Base-by-base conservation (phyloP, 306 rosid genomes). In the Coriaria nepalensis region DNA sequence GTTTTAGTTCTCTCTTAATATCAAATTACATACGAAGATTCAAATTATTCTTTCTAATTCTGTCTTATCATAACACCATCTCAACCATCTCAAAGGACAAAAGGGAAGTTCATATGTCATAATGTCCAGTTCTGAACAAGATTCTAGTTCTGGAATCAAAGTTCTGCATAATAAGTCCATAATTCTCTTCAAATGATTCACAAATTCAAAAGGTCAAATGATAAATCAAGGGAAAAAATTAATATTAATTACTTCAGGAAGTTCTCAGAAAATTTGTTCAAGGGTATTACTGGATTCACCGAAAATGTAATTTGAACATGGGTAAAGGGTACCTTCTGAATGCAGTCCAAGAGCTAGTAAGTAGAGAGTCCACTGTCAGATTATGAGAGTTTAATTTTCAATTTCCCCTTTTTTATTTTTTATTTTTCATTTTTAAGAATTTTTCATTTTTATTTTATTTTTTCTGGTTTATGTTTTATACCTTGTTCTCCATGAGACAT, bases 401-500 rank as follows among this genome's bases (percentile, higher is more conserved):
- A 37, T 43, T 14, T 15, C 9, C 11, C 20, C 4, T 11, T 1
- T 7, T 7, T 47, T 7, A 12, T 11, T 12, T 37, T 20, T 51
- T 15, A 29, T 55, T 41, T 36, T 11, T n/a, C n/a, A n/a, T n/a
- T n/a, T n/a, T n/a, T n/a, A n/a, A n/a, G n/a, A n/a, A n/a, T n/a
- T n/a, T n/a, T n/a, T n/a, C n/a, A n/a, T n/a, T 8, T 49, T 38
- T 39, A 47, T 15, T 47, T 58, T 38, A 50, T 40, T 67, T 69
- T 50, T 52, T 40, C 47, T 61, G 65, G 53, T 57, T 69, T 64
- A 68, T 71, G 68, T 44, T 20, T 71, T 61, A 84, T 87, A 87
- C 98, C 98, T 92, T 92, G 78, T 82, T 79, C 80, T 85, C 96
- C 78, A 55, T 79, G 94, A 92, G 45, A 85, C 98, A 92, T n/a